These are phyloP conservation scores for Peronospora farinosa DNA, from an alignment of 352 stramenopile genomes.

Conservation along the genomic window DNA sequence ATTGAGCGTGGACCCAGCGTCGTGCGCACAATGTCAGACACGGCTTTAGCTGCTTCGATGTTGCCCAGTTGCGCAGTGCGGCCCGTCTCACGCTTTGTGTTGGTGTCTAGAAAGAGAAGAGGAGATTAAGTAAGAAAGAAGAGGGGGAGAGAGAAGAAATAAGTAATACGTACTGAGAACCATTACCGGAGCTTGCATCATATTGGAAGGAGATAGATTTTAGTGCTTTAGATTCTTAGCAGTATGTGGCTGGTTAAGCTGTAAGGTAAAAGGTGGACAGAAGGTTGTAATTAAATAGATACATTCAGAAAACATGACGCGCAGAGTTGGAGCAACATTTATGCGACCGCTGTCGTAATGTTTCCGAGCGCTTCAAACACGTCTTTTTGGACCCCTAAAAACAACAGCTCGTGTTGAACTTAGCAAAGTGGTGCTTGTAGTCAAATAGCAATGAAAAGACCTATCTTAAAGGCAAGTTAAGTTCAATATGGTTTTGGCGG, in stretches of 20 bases:
- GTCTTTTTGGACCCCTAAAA: too few species aligned
- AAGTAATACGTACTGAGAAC: slow-evolving; percentile 87
- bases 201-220: slow-evolving; percentile 18
- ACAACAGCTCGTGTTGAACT: too few species aligned
- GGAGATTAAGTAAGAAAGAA: background rate
- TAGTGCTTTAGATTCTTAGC: slow-evolving; percentile 12
- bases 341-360: too few species aligned
- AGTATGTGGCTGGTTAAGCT: background rate
- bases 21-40: slow-evolving; percentile 98
- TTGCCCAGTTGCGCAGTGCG: slow-evolving; percentile 97
- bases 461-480: too few species aligned
- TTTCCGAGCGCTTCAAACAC: too few species aligned
- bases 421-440: too few species aligned
- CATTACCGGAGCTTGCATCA: slow-evolving; percentile 92
- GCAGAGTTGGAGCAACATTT: too few species aligned
- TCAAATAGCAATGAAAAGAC: too few species aligned
- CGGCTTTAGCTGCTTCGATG: slow-evolving; percentile 95
- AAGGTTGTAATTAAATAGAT: background rate
- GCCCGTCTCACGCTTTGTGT: slow-evolving; percentile 97
- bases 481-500: too few species aligned
- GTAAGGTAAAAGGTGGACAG: background rate
- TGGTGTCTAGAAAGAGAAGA: slow-evolving; percentile 72
- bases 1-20: slow-evolving; percentile 98
- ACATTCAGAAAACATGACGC: background rate
- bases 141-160: background rate